These are phyloP conservation scores for Wickerhamiella galacta DNA, from an alignment of 805 yeast species.

Conservation along the genomic window DNA sequence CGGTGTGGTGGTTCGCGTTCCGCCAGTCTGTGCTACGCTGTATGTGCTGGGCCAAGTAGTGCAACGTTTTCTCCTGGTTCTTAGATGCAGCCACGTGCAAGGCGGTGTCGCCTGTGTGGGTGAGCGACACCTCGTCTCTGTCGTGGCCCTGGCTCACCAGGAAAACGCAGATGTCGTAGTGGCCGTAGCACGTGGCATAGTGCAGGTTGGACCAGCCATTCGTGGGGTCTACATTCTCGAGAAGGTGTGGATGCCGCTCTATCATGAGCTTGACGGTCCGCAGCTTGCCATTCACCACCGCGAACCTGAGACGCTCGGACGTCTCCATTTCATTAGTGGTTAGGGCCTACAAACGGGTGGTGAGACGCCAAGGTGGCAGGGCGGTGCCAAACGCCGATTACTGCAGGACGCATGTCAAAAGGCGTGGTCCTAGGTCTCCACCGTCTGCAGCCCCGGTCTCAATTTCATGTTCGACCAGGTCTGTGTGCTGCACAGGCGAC, in stretches of 20 bases:
- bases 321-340: slow-evolving; percentile 37
- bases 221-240: slow-evolving; percentile 48
- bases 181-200: slow-evolving; percentile 61
- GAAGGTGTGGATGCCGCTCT: slow-evolving; percentile 48
- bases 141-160: slow-evolving; percentile 44
- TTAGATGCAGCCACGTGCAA: slow-evolving; percentile 52
- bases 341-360: too few species aligned
- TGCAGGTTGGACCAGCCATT: slow-evolving; percentile 78
- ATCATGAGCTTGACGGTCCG: slow-evolving; percentile 48
- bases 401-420: too few species aligned
- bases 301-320: slow-evolving; percentile 45
- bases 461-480: too few species aligned
- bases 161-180: slow-evolving; percentile 44
- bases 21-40: slow-evolving; percentile 40
- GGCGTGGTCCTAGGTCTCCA: too few species aligned
- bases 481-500: too few species aligned
- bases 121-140: slow-evolving; percentile 29
- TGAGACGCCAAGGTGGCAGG: too few species aligned
- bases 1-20: slow-evolving; percentile 29
- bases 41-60: slow-evolving; percentile 50
- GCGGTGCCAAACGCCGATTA: too few species aligned
- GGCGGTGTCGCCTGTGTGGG: slow-evolving; percentile 45
- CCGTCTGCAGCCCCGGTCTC: not conserved
- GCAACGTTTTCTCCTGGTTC: slow-evolving; percentile 58
- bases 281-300: slow-evolving; percentile 45